Evolutionary conservation across 768 basidiomycete species (phyloP).

Genomic region (Roridomyces roridus): DNA sequence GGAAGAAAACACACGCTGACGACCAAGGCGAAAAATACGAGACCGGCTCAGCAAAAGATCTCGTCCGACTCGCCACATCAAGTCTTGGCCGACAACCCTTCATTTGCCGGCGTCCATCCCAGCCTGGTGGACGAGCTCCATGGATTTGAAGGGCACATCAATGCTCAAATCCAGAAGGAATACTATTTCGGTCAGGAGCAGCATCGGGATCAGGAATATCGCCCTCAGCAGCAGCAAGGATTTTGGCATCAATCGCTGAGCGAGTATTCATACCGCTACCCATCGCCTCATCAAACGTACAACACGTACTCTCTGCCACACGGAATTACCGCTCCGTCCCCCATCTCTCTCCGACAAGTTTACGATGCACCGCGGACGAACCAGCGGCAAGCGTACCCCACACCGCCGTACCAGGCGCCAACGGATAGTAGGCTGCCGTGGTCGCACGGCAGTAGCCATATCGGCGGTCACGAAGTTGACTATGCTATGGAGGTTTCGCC

Average conservation of each 20-base stretch:
- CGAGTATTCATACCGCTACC: conserved; percentile 25
- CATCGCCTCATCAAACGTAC: conserved; percentile 16
- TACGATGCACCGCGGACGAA: conserved; percentile 12
- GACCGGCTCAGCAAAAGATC: conserved; percentile 18
- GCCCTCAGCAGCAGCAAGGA: no score
- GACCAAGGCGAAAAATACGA: conserved; percentile 44
- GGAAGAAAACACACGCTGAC: conserved; percentile 71
- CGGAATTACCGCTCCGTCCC: not conserved
- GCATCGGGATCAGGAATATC: conserved; percentile 31
- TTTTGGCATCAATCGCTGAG: conserved; percentile 27
- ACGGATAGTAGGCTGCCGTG: not conserved
- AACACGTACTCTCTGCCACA: conserved; percentile 19
- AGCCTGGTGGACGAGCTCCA: conserved; percentile 60
- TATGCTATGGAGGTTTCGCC: no score
- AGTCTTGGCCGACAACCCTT: conserved; percentile 39
- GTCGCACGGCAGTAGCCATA: not conserved
- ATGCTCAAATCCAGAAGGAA: conserved; percentile 54
- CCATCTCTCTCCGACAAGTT: conserved; percentile 18
- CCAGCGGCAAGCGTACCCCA: no score
- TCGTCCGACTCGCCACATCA: conserved; percentile 40
- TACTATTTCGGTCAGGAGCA: conserved; percentile 45
- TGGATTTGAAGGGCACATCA: conserved; percentile 61
- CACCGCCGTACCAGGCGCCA: conserved; percentile 3
- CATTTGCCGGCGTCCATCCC: conserved; percentile 60
- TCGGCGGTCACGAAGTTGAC: conserved; percentile 22